Evolutionary conservation across 306 rosid genomes (phyloP).

Genomic region (Dicorynia guianensis): DNA sequence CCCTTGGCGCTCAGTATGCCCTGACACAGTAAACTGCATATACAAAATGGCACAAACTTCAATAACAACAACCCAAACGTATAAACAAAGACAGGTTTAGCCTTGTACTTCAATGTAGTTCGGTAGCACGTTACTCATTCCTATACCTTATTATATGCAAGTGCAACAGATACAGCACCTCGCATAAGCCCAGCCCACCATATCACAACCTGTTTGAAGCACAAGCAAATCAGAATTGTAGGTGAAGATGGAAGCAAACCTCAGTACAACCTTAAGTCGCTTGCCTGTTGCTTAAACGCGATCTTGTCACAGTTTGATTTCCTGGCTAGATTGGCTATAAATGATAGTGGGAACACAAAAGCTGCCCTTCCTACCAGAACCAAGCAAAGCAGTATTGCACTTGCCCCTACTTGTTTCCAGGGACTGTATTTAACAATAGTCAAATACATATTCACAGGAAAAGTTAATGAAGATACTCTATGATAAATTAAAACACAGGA

Average conservation of each 20-base stretch:
- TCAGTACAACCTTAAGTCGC: neutral
- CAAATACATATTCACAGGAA: constrained; percentile 21
- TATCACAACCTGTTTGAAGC: constrained; percentile 55
- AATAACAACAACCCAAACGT: neutral
- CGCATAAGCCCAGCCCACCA: constrained; percentile 84
- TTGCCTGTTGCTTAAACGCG: constrained; percentile 65
- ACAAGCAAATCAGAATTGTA: neutral
- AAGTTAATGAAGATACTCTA: constrained; percentile 5
- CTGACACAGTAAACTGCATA: constrained; percentile 62
- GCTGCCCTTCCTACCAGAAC: constrained; percentile 75
- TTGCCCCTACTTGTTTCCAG: constrained; percentile 52
- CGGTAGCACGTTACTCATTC: neutral
- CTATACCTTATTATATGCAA: constrained; percentile 66
- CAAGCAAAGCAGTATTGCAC: constrained; percentile 55
- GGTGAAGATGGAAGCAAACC: constrained; percentile 2
- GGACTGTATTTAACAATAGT: constrained; percentile 48
- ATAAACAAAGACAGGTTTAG: neutral
- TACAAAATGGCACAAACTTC: constrained; percentile 4
- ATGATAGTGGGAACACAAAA: constrained; percentile 68
- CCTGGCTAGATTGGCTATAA: constrained; percentile 53
- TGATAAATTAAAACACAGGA: too few species aligned
- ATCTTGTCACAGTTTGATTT: constrained; percentile 53
- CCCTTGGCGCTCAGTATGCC: constrained; percentile 56
- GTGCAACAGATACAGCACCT: constrained; percentile 74
- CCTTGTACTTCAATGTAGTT: neutral